Evolutionary conservation across 768 basidiomycete genomes (phyloP), one percentile per base, ranked within the genome.

Genomic region (Cystobasidium ongulense): DNA sequence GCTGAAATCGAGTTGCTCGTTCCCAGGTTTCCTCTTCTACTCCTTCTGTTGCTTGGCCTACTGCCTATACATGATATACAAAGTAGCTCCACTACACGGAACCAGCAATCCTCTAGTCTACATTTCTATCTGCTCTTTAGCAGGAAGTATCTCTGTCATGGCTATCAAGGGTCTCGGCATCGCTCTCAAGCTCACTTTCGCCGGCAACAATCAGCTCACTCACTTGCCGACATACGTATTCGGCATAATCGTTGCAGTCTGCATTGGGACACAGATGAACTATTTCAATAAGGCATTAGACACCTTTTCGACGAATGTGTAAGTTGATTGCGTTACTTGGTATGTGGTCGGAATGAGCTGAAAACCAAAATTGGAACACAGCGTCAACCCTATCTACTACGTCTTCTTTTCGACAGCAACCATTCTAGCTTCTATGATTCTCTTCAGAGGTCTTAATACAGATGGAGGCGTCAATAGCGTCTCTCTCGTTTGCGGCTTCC

Each of bases 121-220:
- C 82, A 86, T 98, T 76, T 93, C 93, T 31, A 95, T 99, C 79
- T 98, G 96, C 82, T 97, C 94, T 13, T 81, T 97, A 72, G 92
- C 92, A 53, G 96, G 96, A 13, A 93, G 91, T 35, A 87, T 99
- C 53, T 92, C 92, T n/a, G 88, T 98, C 82, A 98, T 99, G 96
- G 90, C 92, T 50, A 90, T 97, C 85, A 99, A 99, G 83, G 95
- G 93, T 61, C 92, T 99, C 78, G 96, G 96, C 54, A 88, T 97
- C 59, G 95, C 96, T 1, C 86, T 99, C 78, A 98, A 98, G 81
- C 86, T 99, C 72, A 98, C 93, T 0, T 83, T 97, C 73, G 85
- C 87, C 11, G 94, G 95, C 57, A 90, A 91, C 80, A 99, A 98
- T 81, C 96, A 99, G 81, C 90, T 99, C 80, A 87, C 89, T 0